Percentiles rank a stretch among this genome's conserved stretches.
phyloP scores from a whole-genome alignment of 164 flowering plant species.

The Platanus orientalis region DNA sequence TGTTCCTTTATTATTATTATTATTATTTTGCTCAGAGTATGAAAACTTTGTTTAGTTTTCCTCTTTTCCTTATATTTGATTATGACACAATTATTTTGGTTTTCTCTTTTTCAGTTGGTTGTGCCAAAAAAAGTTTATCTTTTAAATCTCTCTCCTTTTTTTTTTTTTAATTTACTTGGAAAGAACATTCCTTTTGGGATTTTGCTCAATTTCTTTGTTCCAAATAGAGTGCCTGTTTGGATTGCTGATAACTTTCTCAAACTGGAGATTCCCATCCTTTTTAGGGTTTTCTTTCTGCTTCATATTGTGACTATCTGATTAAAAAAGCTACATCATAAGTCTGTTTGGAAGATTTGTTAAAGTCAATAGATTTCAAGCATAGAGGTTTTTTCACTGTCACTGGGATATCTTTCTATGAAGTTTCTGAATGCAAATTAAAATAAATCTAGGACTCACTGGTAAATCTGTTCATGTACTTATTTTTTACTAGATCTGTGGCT shows the following conservation, averaged over 20 bases:
- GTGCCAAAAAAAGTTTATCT: no score
- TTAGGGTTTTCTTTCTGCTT: background rate
- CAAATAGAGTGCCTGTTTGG: conserved; percentile 8
- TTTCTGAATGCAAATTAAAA: background rate
- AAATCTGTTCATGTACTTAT: background rate
- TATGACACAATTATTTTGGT: no score
- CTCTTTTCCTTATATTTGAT: background rate
- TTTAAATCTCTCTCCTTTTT: background rate
- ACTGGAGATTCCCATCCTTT: conserved; percentile 14
- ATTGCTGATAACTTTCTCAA: conserved; percentile 8
- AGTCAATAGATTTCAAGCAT: no score
- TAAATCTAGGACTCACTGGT: background rate
- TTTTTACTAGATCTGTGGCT: background rate
- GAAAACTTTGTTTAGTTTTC: background rate
- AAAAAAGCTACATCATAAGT: background rate
- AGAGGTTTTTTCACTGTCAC: no score
- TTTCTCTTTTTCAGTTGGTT: background rate
- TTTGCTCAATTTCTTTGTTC: background rate
- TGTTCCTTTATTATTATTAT: no score
- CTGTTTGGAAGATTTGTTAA: no score
- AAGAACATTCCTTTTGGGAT: background rate
- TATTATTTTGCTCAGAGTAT: no score
- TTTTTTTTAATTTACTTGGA: background rate
- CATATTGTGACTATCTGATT: background rate
- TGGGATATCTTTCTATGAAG: background rate